A percentile compares a stretch with the other conserved stretches of the same genome.
Evolutionary conservation across 2,329 filamentous ascomycete species (phyloP).

Genomic region (Cryphonectria parasitica): DNA sequence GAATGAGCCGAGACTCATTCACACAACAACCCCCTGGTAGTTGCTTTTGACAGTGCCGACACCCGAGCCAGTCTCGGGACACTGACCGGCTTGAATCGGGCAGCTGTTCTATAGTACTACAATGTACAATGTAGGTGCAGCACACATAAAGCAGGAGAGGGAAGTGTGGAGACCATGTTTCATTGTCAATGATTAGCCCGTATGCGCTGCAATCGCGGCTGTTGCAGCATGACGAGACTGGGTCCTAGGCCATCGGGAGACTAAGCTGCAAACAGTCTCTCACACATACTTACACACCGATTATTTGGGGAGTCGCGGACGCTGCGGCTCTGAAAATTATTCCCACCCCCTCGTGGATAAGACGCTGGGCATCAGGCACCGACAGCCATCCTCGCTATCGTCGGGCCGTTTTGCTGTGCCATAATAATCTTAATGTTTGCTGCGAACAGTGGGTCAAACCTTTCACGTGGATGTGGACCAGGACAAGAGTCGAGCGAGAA

Average conservation of each 20-base stretch:
- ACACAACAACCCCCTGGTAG: not conserved
- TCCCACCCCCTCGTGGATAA: not conserved
- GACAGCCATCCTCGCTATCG: not conserved
- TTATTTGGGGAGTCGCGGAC: not conserved
- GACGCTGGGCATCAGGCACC: not conserved
- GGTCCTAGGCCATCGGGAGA: not conserved
- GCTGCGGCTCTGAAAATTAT: not conserved
- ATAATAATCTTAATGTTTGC: not conserved
- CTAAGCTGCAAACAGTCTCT: not conserved
- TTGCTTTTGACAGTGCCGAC: conserved; percentile 1
- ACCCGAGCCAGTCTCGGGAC: not conserved
- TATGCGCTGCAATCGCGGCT: conserved; percentile 5
- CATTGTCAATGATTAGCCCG: not conserved
- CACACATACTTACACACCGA: not conserved
- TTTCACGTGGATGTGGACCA: conserved; percentile 3
- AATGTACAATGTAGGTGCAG: not conserved
- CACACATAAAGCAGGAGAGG: not conserved
- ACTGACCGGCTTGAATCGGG: not conserved
- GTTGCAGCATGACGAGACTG: not conserved
- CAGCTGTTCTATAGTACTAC: not conserved
- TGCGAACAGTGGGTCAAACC: not conserved
- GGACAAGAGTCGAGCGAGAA: not conserved
- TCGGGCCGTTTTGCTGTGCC: not conserved
- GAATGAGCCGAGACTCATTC: not conserved
- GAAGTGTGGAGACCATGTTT: not conserved